Percentiles rank a stretch among this genome's conserved stretches.
phyloP scores from a whole-genome alignment of 148 eudicot species.

The Vaccinium vitisidaea region DNA sequence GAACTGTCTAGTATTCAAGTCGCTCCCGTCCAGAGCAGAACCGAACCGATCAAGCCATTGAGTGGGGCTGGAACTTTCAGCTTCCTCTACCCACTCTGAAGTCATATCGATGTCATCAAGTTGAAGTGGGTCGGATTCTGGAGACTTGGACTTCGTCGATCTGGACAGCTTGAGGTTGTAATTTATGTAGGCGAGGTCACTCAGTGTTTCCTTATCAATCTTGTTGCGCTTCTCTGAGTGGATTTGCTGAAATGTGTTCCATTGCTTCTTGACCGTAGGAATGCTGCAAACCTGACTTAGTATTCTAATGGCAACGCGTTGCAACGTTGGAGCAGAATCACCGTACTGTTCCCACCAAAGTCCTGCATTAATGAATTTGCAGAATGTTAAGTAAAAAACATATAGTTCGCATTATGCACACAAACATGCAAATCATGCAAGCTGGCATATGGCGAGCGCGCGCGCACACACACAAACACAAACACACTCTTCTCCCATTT shows the following conservation, averaged over 20 bases:
- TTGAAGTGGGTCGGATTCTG: slow-evolving; percentile 66
- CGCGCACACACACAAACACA: background rate
- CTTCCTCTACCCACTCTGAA: slow-evolving; percentile 97
- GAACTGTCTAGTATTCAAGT: slow-evolving; percentile 88
- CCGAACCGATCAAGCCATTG: slow-evolving; percentile 95
- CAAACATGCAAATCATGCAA: background rate
- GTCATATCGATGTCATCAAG: slow-evolving; percentile 90
- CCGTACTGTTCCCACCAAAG: slow-evolving; percentile 99
- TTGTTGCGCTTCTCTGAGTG: slow-evolving; percentile 92
- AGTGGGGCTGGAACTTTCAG: slow-evolving; percentile 70
- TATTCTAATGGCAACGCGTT: slow-evolving; percentile 80
- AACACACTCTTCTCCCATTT: background rate
- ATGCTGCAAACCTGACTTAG: slow-evolving; percentile 93
- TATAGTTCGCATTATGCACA: background rate
- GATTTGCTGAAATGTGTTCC: slow-evolving; percentile 79
- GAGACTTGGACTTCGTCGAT: slow-evolving; percentile 37
- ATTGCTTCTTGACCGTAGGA: slow-evolving; percentile 59
- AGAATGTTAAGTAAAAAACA: background rate
- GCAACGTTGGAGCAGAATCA: slow-evolving; percentile 79
- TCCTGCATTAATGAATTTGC: slow-evolving; percentile 39
- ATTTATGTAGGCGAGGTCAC: slow-evolving; percentile 61
- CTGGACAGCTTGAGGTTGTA: slow-evolving; percentile 75
- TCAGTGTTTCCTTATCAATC: slow-evolving; percentile 77
- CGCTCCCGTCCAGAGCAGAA: slow-evolving; percentile 72
- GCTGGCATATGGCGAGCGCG: too few relatives aligned